Conservation (phyloP, 2,329 filamentous ascomycete species). For the Beauveria bassiana region DNA sequence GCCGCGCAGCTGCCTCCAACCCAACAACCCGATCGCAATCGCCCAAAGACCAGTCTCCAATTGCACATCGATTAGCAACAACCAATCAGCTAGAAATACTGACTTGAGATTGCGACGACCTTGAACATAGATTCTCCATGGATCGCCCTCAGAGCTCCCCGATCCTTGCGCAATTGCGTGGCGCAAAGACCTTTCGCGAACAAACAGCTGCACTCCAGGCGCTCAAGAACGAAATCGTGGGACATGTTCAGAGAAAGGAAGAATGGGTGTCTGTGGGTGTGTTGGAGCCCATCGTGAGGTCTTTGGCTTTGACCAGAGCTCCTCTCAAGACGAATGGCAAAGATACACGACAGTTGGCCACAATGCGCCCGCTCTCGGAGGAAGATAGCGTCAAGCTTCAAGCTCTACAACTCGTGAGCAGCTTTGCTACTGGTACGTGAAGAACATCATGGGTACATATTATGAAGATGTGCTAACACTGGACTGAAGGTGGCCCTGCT, state of each 20-base stretch:
- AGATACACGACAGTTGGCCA: conserved; percentile 26
- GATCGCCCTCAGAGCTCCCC: conserved; percentile 44
- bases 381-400: conserved; percentile 66
- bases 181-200: conserved; percentile 42
- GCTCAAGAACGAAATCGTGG: conserved; percentile 84
- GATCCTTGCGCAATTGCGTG: conserved; percentile 49
- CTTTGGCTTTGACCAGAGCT: conserved; percentile 31
- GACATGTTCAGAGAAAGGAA: conserved; percentile 82
- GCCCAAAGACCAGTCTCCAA: background rate
- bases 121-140: conserved; percentile 33
- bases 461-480: background rate
- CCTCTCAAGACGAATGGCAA: conserved; percentile 31
- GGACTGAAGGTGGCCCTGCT: conserved; percentile 59
- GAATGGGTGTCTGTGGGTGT: conserved; percentile 64
- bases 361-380: conserved; percentile 39
- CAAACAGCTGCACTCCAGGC: conserved; percentile 56
- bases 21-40: background rate
- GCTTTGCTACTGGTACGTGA: conserved; percentile 69
- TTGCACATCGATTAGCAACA: background rate
- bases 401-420: conserved; percentile 76
- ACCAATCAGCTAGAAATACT: background rate
- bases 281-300: conserved; percentile 48
- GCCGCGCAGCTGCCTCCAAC: background rate
- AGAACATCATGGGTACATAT: background rate
- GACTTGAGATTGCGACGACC: background rate